Base-by-base conservation (phyloP, 208 protist species). In the Wallacemonas sp. region DNA sequence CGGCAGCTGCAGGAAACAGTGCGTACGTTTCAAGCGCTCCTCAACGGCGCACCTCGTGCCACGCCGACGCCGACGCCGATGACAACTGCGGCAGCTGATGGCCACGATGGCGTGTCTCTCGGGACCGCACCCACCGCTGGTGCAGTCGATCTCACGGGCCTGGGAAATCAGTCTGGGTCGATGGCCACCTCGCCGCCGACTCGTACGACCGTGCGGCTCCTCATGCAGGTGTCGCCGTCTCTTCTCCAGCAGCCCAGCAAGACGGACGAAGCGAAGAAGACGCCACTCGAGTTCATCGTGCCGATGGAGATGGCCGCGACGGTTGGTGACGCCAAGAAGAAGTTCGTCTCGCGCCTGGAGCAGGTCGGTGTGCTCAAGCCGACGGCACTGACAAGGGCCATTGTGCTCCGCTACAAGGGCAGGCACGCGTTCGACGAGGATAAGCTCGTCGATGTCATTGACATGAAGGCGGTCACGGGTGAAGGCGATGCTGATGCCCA, bases 341-440 rank as follows among this genome's bases (percentile, higher is more conserved):
- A 76, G 46, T 66, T 76, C 32, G 23, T 76, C 6, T 36, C n/a
- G 5, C 63, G 71, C 2, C 65, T 76, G 8, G 21, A 57, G 12
- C 43, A 65, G 39, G 52, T 38, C 8, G 30, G 29, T 29, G 57
- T 63, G 38, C 19, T 49, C 24, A 49, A 44, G 12, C 6, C 38
- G 26, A n/a, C 24, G 6, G 11, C 23, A 5, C 2, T 1, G 6
- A 6, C 30, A 0, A 48, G 16, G 3, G 17, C n/a, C 0, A n/a
- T 16, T 23, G 57, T 48, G n/a, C 29, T 63, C 14, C 57, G n/a
- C 6, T 63, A 52, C 23, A 49, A 63, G 8, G 41, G 41, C 23
- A 8, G n/a, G 4, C 33, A 49, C 17, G 39, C 48, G 16, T 49
- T 63, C 26, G 57, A 63, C 36, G 57, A 63, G 1, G 57, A 63